Percentiles rank a stretch among this genome's conserved stretches.
These are phyloP conservation scores for Dactylonectria macrodidyma DNA, from an alignment of 2,329 filamentous ascomycete species.

Conservation along the genomic window DNA sequence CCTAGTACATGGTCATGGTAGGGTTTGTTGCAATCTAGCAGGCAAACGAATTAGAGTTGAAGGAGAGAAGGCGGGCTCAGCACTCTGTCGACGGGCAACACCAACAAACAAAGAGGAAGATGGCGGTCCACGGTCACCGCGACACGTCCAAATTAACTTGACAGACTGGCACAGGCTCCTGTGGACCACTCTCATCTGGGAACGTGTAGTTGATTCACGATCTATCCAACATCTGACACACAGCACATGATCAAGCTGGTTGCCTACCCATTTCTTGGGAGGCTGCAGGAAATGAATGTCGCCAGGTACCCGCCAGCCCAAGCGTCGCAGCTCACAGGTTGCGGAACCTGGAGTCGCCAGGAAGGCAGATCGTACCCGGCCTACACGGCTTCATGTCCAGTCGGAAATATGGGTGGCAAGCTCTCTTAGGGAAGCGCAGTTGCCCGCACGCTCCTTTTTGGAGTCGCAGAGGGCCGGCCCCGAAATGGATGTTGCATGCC, in stretches of 20 bases:
- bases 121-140: background rate
- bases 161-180: slow-evolving; percentile 11
- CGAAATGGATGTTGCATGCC: background rate
- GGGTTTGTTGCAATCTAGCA: background rate
- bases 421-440: background rate
- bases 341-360: background rate
- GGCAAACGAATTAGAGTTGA: slow-evolving; percentile 5
- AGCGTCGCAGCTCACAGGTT: background rate
- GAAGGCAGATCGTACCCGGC: slow-evolving; percentile 6
- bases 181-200: background rate
- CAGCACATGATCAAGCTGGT: background rate
- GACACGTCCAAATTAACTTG: slow-evolving; percentile 7
- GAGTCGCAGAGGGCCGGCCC: background rate
- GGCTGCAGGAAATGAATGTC: background rate
- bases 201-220: slow-evolving; percentile 10
- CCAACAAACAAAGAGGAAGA: background rate
- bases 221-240: slow-evolving; percentile 2
- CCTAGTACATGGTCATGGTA: background rate
- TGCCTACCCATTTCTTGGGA: slow-evolving; percentile 7
- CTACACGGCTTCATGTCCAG: background rate
- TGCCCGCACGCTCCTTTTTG: background rate
- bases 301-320: background rate
- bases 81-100: background rate
- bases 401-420: background rate
- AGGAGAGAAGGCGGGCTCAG: background rate